Evolutionary conservation across 768 basidiomycete genomes (phyloP), one percentile per base, ranked within the genome.

Genomic region (Clavulina sp.): DNA sequence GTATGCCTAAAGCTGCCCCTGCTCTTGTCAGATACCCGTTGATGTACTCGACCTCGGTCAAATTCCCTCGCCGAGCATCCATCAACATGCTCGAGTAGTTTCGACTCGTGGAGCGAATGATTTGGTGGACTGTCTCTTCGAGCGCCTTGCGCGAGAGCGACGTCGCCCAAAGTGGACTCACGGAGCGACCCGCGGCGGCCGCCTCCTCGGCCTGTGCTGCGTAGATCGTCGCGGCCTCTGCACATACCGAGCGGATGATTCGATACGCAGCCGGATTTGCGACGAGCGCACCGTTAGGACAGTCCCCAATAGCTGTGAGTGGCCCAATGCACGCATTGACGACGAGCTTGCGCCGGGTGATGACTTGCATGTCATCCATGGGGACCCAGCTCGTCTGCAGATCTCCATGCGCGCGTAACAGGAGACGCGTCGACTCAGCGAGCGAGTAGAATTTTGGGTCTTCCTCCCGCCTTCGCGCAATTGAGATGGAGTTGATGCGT

Each of bases 281-380:
- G 60, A 84, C 72, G 19, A 93, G 63, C 1, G 78, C 76, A 18
- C 87, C 88, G 61, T 93, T 93, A 48, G 74, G 71, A 59, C 88
- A 83, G 29, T 77, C 76, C 55, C 88, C 66, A 23, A 96, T 62
- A 5, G 86, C 83, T 0, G 89, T 85, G 52, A 96, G 71, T 1
- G 93, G 80, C 60, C 95, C 89, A 63, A 96, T 75, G 57, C 78
- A 72, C 9, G 79, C 69, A 62, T 93, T 87, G 53, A 84, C 74
- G 29, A 80, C 85, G 41, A 95, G 67, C 66, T 89, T 91, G 55
- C 77, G 77, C 34, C 82, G 78, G 66, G 91, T 74, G 23, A 71
- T 68, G 29, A 77, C 66, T 56, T 87, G 78, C 21, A 93, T 61
- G 18, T 80, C 69, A 2, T 74, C 68, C 55, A 83, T 75, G 0